Conservation (phyloP, 495 filamentous ascomycete genomes). For the Cercophora sp. region DNA sequence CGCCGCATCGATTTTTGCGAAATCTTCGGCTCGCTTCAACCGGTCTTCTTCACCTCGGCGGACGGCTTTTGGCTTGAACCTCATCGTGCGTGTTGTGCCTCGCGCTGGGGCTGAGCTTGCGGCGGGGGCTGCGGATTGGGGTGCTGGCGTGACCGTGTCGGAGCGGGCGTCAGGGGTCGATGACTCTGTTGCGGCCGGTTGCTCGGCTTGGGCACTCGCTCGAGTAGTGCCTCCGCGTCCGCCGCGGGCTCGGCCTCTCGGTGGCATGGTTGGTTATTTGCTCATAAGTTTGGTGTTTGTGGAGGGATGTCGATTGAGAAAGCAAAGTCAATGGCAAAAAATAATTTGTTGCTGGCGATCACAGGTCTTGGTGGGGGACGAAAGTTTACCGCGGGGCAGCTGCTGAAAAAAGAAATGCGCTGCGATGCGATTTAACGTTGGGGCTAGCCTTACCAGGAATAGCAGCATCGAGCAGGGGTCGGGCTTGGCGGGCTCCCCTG, state of each 20-base stretch:
- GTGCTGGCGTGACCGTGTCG: not conserved
- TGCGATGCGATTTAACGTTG: not conserved
- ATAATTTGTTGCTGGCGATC: too few relatives aligned
- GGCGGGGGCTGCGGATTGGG: not conserved
- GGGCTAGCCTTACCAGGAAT: not conserved
- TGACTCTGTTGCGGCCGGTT: slow-evolving; percentile 8
- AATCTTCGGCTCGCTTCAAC: slow-evolving; percentile 36
- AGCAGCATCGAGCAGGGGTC: not conserved
- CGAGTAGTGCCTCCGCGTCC: slow-evolving; percentile 9
- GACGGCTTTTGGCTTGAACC: slow-evolving; percentile 41
- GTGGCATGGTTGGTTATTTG: slow-evolving; percentile 10
- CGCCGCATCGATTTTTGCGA: slow-evolving; percentile 27
- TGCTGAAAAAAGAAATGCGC: slow-evolving; percentile 1
- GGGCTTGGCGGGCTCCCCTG: not conserved
- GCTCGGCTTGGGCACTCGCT: slow-evolving; percentile 6
- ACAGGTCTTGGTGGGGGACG: slow-evolving; percentile 10
- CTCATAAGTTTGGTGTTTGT: not conserved
- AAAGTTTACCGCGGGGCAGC: slow-evolving; percentile 15
- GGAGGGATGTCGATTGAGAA: too few relatives aligned
- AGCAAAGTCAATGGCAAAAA: too few relatives aligned
- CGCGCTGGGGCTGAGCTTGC: not conserved
- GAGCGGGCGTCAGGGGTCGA: not conserved
- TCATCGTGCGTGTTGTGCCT: slow-evolving; percentile 12
- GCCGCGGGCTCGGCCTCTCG: slow-evolving; percentile 10
- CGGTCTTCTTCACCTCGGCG: slow-evolving; percentile 40